Conservation (phyloP, 768 basidiomycete species). For the Phylloporus sp. region DNA sequence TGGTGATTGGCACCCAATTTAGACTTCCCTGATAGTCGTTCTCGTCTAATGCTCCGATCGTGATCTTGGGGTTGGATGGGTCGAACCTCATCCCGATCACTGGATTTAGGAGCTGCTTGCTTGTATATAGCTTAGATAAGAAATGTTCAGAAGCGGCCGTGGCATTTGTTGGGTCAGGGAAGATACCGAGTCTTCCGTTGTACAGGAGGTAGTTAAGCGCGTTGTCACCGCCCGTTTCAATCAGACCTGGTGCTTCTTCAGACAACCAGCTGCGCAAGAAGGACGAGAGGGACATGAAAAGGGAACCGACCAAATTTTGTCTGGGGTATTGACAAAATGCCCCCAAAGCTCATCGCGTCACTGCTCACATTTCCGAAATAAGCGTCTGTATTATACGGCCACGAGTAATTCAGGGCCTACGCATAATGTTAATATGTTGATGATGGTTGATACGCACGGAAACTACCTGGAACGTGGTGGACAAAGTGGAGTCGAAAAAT, state of each 20-base stretch:
- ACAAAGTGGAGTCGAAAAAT: slow-evolving; percentile 11
- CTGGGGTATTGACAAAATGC: slow-evolving; percentile 7
- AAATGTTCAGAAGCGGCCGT: slow-evolving; percentile 18
- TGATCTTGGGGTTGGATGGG: slow-evolving; percentile 22
- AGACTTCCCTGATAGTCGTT: slow-evolving; percentile 19
- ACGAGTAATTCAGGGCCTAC: slow-evolving; percentile 10
- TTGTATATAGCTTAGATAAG: slow-evolving; percentile 11
- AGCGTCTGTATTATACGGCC: slow-evolving; percentile 7
- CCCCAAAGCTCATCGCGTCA: slow-evolving; percentile 17
- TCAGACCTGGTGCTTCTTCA: slow-evolving; percentile 5
- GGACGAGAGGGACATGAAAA: not conserved
- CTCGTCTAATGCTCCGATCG: slow-evolving; percentile 23
- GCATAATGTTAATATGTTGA: not conserved
- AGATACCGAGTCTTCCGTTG: slow-evolving; percentile 18
- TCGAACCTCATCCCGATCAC: slow-evolving; percentile 23
- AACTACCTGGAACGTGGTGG: slow-evolving; percentile 14
- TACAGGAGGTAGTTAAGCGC: slow-evolving; percentile 17
- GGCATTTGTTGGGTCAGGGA: slow-evolving; percentile 18
- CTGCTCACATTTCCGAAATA: slow-evolving; percentile 12
- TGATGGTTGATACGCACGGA: not conserved
- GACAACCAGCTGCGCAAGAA: not conserved
- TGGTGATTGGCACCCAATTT: slow-evolving; percentile 20
- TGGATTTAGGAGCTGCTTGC: slow-evolving; percentile 17
- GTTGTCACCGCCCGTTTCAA: slow-evolving; percentile 13
- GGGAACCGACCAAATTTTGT: slow-evolving; percentile 12